Evolutionary conservation across 192 early-diverging fungal species (phyloP), one percentile per base, ranked within the genome.

Genomic region (Dissophora ornata): DNA sequence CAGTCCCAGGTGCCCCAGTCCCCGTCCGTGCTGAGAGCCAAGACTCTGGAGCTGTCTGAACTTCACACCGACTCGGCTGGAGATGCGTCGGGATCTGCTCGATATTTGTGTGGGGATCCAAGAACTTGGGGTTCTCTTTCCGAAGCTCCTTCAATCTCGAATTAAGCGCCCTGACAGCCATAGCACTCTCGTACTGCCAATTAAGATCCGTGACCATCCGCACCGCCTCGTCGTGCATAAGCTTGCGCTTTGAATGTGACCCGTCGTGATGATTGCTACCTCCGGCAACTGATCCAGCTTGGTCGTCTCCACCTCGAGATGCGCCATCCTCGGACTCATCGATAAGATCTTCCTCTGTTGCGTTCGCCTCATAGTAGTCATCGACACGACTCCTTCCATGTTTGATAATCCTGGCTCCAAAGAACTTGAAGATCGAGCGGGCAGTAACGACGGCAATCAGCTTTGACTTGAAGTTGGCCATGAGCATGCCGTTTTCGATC

Each of bases 401-500:
- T 55, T 90, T 88, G 40, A 94, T 80, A 6, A 92, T 80, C 47
- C 70, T 77, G 12, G 84, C 80, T 19, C 92, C 92, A 83, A 92
- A 94, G 30, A 84, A 74, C 41, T 88, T 87, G 81, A 89, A 94
- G 6, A 88, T 85, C 19, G 89, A 87, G 30, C 92, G 88, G 2
- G 92, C 92, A 0, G 91, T 88, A 32, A 94, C 84, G 21, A 94
- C 80, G 2, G 87, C 85, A 15, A 94, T 90, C 1, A 86, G 81
- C 34, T 90, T 85, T 57, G 84, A 86, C 40, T 90, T 83, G 57
- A 91, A 90, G 46, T 84, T 85, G 55, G 87, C 81, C 30, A 90
- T 85, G n/a, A 94, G 69, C 62, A 90, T 69, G 19, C 84, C 81
- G 5, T 71, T 63, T 16, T 89, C 80, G 11, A 90, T 84, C 77